These are phyloP conservation scores for Quercus mongolica DNA, from an alignment of 306 rosid genomes.

Conservation along the genomic window DNA sequence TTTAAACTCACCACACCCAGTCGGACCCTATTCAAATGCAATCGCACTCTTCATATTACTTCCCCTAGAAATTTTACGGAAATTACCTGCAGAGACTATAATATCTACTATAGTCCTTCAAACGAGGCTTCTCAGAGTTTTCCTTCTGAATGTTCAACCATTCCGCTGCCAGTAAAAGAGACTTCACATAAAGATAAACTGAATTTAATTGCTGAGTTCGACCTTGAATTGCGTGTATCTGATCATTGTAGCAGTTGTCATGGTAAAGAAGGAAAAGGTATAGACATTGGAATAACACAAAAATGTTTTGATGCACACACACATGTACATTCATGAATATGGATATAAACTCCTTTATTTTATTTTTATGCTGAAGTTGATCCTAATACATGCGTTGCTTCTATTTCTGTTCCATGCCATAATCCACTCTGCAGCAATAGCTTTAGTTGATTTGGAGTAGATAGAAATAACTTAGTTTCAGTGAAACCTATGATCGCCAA, in stretches of 20 bases:
- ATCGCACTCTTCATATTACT: fast-evolving
- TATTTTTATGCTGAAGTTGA: background rate
- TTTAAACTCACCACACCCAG: too few species aligned
- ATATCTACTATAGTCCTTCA: too few species aligned
- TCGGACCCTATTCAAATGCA: too few species aligned
- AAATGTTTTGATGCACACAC: background rate
- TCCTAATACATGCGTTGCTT: background rate
- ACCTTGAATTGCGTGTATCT: background rate
- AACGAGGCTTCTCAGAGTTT: fast-evolving
- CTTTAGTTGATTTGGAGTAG: too few species aligned
- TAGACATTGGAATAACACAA: too few species aligned
- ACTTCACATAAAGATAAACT: fast-evolving
- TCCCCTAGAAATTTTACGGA: fast-evolving
- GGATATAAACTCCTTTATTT: too few species aligned
- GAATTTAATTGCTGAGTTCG: background rate
- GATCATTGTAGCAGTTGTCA: fast-evolving
- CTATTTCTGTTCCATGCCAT: background rate
- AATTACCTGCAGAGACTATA: fast-evolving
- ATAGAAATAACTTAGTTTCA: background rate
- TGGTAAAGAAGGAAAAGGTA: background rate
- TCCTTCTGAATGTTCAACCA: fast-evolving
- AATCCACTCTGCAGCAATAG: too few species aligned
- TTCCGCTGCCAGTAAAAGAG: too few species aligned
- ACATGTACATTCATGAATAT: background rate
- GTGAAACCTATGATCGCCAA: background rate